Conservation (phyloP, 225 moss, liverwort and hornwort species). For the Pseudoscleropodium purum region DNA sequence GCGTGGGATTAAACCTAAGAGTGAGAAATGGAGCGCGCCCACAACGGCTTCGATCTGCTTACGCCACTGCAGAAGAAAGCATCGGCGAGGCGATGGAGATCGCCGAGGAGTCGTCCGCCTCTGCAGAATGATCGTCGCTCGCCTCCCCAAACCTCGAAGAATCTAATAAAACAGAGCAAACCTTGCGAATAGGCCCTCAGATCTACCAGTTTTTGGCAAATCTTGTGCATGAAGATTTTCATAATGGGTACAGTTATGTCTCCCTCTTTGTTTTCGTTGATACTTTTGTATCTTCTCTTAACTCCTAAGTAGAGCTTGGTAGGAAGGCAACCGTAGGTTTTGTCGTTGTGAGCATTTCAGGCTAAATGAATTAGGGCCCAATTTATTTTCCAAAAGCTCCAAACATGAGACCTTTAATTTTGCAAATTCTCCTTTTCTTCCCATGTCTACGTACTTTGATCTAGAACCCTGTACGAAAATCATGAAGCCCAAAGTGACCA, state of each 20-base stretch:
- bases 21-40: neutral
- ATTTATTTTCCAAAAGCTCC: neutral
- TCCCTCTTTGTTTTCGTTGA: neutral
- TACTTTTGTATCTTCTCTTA: neutral
- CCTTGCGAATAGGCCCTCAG: neutral
- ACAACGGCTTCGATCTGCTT: neutral
- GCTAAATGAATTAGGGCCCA: neutral
- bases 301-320: neutral
- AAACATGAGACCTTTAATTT: neutral
- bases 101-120: neutral
- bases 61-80: neutral
- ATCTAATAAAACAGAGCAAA: neutral
- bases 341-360: neutral
- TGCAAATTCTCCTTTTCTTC: too few species aligned
- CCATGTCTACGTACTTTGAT: too few species aligned
- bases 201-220: neutral
- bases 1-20: neutral
- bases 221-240: neutral
- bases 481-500: neutral
- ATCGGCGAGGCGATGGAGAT: neutral
- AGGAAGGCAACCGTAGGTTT: neutral
- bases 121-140: neutral
- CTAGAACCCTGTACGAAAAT: neutral
- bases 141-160: neutral
- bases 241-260: fast-evolving